Evolutionary conservation across 306 rosid species (phyloP), one percentile per base, ranked within the genome.

Genomic region (Vicia villosa): DNA sequence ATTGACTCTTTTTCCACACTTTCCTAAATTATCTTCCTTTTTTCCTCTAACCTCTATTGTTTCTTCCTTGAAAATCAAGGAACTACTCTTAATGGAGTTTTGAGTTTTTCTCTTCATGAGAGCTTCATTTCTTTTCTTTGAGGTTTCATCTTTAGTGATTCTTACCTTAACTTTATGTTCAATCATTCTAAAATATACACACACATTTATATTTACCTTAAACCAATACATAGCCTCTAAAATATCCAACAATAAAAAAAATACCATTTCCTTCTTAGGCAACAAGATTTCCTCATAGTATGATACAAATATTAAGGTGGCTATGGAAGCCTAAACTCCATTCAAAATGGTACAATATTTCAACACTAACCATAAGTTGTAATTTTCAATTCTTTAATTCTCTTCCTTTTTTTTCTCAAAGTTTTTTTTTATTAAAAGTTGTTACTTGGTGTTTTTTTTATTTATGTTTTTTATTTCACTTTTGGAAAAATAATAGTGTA

Each of bases 321-420:
- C 68, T 91, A n/a, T 60, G 83, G 46, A 91, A 80, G 74, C 81
- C 93, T 0, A 91, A 82, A 41, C 84, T 85, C 64, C 61, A 79
- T 80, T 47, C 73, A 54, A 91, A 88, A 87, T 82, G 97, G 97
- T 91, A 62, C 68, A 20, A 19, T 30, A 1, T 6, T 2, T 5
- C 11, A 28, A 57, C 37, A 57, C 62, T 26, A 28, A 56, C 11
- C 10, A 47, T 2, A 19, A 36, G 1, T 17, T 2, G 1, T 6
- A 6, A 8, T 60, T 36, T 19, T 56, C 7, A 24, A 4, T 21
- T 52, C 1, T 38, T 41, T 41, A 32, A n/a, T 43, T 24, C 21
- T 75, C 3, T 43, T 17, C 28, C 22, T 10, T 47, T 69, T 32
- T 36, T 3, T 3, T 45, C 8, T 66, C 8, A n/a, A n/a, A n/a